phyloP scores from a whole-genome alignment of 768 basidiomycete species.

The Leccinum arenicola region DNA sequence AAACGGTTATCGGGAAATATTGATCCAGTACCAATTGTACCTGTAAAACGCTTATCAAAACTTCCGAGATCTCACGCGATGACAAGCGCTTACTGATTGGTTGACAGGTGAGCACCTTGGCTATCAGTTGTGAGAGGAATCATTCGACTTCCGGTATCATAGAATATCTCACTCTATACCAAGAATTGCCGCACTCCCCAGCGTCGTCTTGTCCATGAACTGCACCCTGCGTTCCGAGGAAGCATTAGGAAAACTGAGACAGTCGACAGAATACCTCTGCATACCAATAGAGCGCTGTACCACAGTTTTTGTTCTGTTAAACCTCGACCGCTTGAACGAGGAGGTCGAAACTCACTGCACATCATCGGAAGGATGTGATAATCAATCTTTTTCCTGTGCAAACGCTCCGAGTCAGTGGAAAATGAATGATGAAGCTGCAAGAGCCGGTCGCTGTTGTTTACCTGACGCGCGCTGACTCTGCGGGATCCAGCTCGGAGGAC shows the following conservation, averaged over 20 bases:
- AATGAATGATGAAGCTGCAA: neutral
- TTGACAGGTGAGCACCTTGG: conserved; percentile 57
- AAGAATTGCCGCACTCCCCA: conserved; percentile 65
- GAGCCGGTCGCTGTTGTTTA: neutral
- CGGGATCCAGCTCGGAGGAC: conserved; percentile 44
- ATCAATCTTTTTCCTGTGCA: conserved; percentile 58
- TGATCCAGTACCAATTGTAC: conserved; percentile 56
- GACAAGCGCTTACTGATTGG: conserved; percentile 50
- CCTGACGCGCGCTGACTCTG: conserved; percentile 36
- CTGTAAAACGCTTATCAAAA: conserved; percentile 29
- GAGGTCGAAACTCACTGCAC: conserved; percentile 51
- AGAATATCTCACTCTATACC: conserved; percentile 54
- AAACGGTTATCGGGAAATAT: neutral
- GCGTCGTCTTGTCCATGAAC: conserved; percentile 75
- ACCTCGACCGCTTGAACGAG: neutral
- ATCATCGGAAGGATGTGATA: conserved; percentile 66
- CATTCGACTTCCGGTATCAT: neutral
- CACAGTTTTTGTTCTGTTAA: neutral
- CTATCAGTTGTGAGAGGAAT: conserved; percentile 32
- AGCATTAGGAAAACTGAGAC: neutral
- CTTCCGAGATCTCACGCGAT: neutral
- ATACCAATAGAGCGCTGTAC: conserved; percentile 55
- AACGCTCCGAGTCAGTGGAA: neutral
- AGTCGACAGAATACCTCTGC: neutral
- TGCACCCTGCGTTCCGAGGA: conserved; percentile 49